phyloP scores from a whole-genome alignment of 164 flowering plant species.

The Vitis labrusca region DNA sequence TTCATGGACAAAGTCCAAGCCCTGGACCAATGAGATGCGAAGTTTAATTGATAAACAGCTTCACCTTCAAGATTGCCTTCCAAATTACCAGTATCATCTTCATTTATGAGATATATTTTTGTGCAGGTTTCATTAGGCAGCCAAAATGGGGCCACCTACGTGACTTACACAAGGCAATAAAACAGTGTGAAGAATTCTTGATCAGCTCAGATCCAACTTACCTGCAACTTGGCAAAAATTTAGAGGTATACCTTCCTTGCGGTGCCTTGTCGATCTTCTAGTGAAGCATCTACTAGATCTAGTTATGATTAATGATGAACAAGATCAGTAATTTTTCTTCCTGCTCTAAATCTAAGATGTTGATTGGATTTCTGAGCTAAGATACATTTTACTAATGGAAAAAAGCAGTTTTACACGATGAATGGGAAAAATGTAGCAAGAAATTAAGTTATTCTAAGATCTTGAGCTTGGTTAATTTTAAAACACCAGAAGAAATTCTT shows the following conservation, averaged over 20 bases:
- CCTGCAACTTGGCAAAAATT: slow-evolving; percentile 39
- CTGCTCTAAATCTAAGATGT: background rate
- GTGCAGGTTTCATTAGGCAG: slow-evolving; percentile 57
- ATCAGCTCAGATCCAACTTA: slow-evolving; percentile 40
- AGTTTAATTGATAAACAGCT: too few species aligned
- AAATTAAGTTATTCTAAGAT: too few species aligned
- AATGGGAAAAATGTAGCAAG: background rate
- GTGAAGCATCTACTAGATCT: background rate
- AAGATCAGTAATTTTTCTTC: background rate
- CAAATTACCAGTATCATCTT: background rate
- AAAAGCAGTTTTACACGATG: background rate
- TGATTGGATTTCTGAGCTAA: background rate
- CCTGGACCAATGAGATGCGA: too few species aligned
- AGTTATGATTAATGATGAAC: background rate
- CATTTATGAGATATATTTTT: slow-evolving; percentile 7
- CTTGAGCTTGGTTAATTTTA: too few species aligned
- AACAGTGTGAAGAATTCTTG: slow-evolving; percentile 50
- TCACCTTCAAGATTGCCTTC: background rate
- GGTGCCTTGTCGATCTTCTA: background rate
- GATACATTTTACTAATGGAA: background rate
- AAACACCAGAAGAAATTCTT: too few species aligned
- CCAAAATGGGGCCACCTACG: slow-evolving; percentile 74
- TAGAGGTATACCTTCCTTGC: slow-evolving; percentile 40
- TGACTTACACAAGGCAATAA: slow-evolving; percentile 60
- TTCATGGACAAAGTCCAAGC: too few species aligned